Percentiles rank a stretch among this genome's conserved stretches.
Conservation (phyloP, 2,329 filamentous ascomycete species). For the Sordariomycetes sp. region DNA sequence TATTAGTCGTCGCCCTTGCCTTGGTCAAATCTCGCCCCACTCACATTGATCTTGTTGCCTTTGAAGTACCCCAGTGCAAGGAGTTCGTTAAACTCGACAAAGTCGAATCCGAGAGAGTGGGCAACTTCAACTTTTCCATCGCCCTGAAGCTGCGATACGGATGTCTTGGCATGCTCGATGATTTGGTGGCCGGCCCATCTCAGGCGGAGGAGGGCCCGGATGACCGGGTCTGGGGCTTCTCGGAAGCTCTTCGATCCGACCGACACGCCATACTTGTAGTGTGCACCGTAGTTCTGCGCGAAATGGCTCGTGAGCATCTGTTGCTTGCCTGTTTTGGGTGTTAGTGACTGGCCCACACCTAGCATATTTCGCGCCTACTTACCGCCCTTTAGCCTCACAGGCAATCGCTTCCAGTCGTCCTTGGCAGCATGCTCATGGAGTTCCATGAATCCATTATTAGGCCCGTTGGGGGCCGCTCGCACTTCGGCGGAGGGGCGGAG, state of each 20-base stretch:
- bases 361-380: slow-evolving; percentile 9
- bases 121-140: slow-evolving; percentile 1
- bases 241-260: slow-evolving; percentile 38
- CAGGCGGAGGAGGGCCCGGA: slow-evolving; percentile 37
- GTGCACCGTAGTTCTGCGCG: slow-evolving; percentile 48
- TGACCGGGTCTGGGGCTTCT: slow-evolving; percentile 34
- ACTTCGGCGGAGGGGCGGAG: slow-evolving; percentile 44
- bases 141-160: background rate
- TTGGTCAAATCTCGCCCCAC: slow-evolving; percentile 9
- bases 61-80: slow-evolving; percentile 54
- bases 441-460: slow-evolving; percentile 48
- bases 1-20: background rate
- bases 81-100: slow-evolving; percentile 49
- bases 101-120: slow-evolving; percentile 6
- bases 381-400: slow-evolving; percentile 22
- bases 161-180: slow-evolving; percentile 17
- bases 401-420: slow-evolving; percentile 32
- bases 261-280: slow-evolving; percentile 55
- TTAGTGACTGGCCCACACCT: slow-evolving; percentile 11
- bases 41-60: slow-evolving; percentile 42
- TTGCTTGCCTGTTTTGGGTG: slow-evolving; percentile 15
- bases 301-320: slow-evolving; percentile 42
- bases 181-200: slow-evolving; percentile 41
- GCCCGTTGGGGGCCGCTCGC: slow-evolving; percentile 38
- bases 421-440: slow-evolving; percentile 23